phyloP scores from a whole-genome alignment of 345 rosid genomes.

The Hypericum perforatum region DNA sequence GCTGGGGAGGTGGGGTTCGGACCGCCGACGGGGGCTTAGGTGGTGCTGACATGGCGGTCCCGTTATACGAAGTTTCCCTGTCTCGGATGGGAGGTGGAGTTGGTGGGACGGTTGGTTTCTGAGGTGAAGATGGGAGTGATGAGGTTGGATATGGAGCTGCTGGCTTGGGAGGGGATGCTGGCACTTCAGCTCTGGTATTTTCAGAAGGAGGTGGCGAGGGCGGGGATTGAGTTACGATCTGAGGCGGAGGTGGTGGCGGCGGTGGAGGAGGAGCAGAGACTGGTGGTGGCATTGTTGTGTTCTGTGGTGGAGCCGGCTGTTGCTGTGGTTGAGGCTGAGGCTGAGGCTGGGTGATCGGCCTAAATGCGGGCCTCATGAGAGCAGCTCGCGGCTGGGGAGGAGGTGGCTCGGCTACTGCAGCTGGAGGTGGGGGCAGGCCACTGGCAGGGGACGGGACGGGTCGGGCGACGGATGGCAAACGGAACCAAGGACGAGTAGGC shows the following conservation, averaged over 20 bases:
- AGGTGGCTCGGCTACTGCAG: conserved; percentile 23
- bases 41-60: not conserved
- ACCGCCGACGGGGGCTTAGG: too few species aligned
- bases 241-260: not conserved
- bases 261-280: conserved; percentile 6
- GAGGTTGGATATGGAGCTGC: too few species aligned
- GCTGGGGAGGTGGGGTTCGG: conserved; percentile 11
- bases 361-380: conserved; percentile 21
- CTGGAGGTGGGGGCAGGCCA: conserved; percentile 10
- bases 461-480: conserved; percentile 36
- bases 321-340: conserved; percentile 17
- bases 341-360: conserved; percentile 23
- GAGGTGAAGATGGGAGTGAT: too few species aligned
- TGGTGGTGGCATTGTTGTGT: conserved; percentile 9
- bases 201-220: too few species aligned
- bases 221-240: too few species aligned
- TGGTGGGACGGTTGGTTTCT: conserved; percentile 7
- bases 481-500: conserved; percentile 43
- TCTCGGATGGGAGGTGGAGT: conserved; percentile 28
- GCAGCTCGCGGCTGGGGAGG: conserved; percentile 30
- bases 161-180: too few species aligned
- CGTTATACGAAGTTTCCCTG: conserved; percentile 9
- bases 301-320: conserved; percentile 13
- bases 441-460: conserved; percentile 5
- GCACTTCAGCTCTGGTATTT: too few species aligned